A percentile compares a stretch with the other conserved stretches of the same genome.
phyloP scores from a whole-genome alignment of 164 flowering plant genomes.

The Berberis thunbergii region DNA sequence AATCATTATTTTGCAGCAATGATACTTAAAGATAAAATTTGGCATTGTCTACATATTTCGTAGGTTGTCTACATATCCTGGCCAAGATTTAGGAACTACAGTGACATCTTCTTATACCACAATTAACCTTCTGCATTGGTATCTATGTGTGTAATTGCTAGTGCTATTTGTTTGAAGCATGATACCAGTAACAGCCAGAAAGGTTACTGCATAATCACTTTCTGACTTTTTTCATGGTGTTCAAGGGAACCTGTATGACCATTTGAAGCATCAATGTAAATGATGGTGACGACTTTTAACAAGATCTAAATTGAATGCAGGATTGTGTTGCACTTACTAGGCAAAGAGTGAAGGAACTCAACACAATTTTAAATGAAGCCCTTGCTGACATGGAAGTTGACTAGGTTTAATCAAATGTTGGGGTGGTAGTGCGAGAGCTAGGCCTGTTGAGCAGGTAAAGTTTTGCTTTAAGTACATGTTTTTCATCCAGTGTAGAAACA shows the following conservation, averaged over 20 bases:
- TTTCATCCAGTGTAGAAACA: background rate
- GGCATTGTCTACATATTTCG: too few species aligned
- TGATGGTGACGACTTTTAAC: background rate
- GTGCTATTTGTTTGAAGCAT: too few species aligned
- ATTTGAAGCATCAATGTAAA: background rate
- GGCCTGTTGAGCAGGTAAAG: background rate
- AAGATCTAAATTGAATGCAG: slow-evolving; percentile 27
- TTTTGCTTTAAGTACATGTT: background rate
- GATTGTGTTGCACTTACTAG: slow-evolving; percentile 63
- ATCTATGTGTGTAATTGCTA: too few species aligned
- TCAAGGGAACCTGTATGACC: background rate
- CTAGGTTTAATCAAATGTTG: slow-evolving; percentile 13
- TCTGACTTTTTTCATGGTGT: too few species aligned
- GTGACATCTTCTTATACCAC: too few species aligned
- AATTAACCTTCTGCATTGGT: too few species aligned
- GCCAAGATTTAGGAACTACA: too few species aligned
- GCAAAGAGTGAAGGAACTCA: slow-evolving; percentile 63
- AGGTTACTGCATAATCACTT: too few species aligned
- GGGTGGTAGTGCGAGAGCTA: background rate
- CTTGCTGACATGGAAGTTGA: slow-evolving; percentile 68
- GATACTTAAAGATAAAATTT: too few species aligned
- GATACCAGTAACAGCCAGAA: too few species aligned
- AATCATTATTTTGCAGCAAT: too few species aligned
- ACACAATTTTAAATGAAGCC: slow-evolving; percentile 48
- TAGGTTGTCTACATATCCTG: too few species aligned